Evolutionary conservation across 257 asterid species (phyloP), one percentile per base, ranked within the genome.

Genomic region (Solanum tarapatanum): DNA sequence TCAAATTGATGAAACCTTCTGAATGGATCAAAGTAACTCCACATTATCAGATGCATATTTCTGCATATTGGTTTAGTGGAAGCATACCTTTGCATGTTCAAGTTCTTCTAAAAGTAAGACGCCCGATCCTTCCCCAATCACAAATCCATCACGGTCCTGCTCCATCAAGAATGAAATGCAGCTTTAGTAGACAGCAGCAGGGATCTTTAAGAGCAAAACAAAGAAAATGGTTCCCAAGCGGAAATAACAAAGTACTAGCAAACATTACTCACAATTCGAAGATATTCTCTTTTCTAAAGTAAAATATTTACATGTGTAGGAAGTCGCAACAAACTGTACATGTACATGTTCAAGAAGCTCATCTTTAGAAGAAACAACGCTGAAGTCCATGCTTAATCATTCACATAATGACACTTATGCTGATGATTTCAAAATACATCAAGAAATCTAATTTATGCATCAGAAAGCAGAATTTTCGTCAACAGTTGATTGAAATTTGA

Each of bases 101-200:
- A 96, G 98, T 91, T 96, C 99, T 90, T 96, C 99, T 91, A 96
- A 87, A 13, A 96, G 98, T 89, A 96, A 90, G 87, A 95, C 99
- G 87, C 98, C 98, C 86, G 98, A 90, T 75, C 99, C 99, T 94
- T 96, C 99, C 88, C 99, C 99, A 97, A 96, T 93, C 66, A 96
- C 99, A 91, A 94, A 96, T 70, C 99, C 99, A 92, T 96, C 98
- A 55, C 98, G 95, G 80, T 92, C 94, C 99, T 96, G 94, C 87
- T 68, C 87, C 68, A 68, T 68, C 35, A 76, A 37, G 58, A 37
- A 37, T 23, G 23, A 76, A 37, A 75, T 75, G 83, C 32, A 37
- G 19, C 33, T 76, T 76, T 21, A 76, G 58, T 76, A 76, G 21
- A 39, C 60, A 76, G 58, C 58, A 37, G 33, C 60, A 76, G 30